A percentile compares a stretch with the other conserved stretches of the same genome.
phyloP scores from a whole-genome alignment of 768 basidiomycete species.

The Boletus coccyginus region DNA sequence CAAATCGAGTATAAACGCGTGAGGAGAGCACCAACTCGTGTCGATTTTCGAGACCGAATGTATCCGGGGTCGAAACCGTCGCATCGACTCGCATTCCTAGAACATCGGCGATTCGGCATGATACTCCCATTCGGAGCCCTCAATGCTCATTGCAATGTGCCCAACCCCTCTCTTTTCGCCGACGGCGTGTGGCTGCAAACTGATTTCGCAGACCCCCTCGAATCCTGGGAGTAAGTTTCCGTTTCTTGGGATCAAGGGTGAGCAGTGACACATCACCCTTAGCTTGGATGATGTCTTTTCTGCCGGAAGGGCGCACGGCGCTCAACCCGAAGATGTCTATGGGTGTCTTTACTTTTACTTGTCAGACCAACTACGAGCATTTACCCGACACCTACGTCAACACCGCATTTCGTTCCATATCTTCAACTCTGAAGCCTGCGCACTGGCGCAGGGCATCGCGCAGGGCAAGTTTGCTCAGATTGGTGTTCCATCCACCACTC shows the following conservation, averaged over 20 bases:
- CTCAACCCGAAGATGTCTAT: conserved; percentile 42
- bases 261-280: conserved; percentile 1
- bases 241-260: background rate
- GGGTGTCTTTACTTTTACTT: conserved; percentile 51
- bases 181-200: conserved; percentile 44
- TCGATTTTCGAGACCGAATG: conserved; percentile 43
- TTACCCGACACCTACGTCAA: conserved; percentile 34
- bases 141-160: conserved; percentile 38
- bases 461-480: conserved; percentile 11
- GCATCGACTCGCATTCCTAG: conserved; percentile 43
- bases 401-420: conserved; percentile 35
- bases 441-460: conserved; percentile 38
- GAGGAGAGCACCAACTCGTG: conserved; percentile 34
- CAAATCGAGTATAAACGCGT: conserved; percentile 34
- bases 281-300: conserved; percentile 41
- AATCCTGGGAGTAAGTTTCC: conserved; percentile 46
- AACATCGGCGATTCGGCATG: conserved; percentile 40
- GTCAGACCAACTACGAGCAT: conserved; percentile 37
- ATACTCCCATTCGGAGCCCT: conserved; percentile 48
- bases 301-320: conserved; percentile 39
- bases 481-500: conserved; percentile 22
- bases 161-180: conserved; percentile 48
- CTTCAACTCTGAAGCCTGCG: conserved; percentile 36
- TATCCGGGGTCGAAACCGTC: conserved; percentile 39
- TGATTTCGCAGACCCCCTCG: conserved; percentile 43